A percentile compares a stretch with the other conserved stretches of the same genome.
phyloP scores from a whole-genome alignment of 352 stramenopile genomes.

The Pythium vanterpoolii region DNA sequence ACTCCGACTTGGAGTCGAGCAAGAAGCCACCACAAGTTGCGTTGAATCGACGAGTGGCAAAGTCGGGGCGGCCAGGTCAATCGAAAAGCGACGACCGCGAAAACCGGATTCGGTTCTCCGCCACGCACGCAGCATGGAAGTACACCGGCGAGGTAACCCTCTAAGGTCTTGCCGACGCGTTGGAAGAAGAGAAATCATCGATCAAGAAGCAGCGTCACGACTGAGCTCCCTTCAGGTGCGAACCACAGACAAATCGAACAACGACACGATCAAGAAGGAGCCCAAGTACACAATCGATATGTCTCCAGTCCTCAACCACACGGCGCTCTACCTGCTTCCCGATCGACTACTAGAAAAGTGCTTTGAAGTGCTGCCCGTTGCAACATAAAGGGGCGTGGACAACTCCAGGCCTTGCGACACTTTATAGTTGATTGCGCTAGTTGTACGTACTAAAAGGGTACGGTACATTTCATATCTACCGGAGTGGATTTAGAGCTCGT shows the following conservation, averaged over 20 bases:
- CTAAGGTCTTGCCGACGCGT: not conserved
- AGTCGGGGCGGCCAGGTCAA: not conserved
- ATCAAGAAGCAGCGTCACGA: not conserved
- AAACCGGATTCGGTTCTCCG: not conserved
- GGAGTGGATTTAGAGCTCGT: too few species aligned
- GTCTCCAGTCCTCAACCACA: not conserved
- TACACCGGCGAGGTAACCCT: not conserved
- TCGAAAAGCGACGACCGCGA: not conserved
- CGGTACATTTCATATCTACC: too few species aligned
- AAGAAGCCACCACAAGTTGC: not conserved
- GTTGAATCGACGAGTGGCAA: not conserved
- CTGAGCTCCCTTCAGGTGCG: not conserved
- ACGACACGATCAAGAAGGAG: not conserved
- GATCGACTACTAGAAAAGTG: not conserved
- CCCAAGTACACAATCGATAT: not conserved
- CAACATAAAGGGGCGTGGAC: not conserved
- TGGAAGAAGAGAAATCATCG: not conserved
- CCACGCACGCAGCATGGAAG: not conserved
- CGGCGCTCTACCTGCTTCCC: not conserved
- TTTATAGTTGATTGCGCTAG: too few species aligned
- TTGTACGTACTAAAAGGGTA: too few species aligned
- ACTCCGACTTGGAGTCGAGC: constrained; percentile 2
- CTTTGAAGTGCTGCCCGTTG: constrained; percentile 30
- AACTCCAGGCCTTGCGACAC: too few species aligned
- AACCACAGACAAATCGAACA: not conserved